Evolutionary conservation across 331 rosid species (phyloP).

Genomic region (Telfairia occidentalis): DNA sequence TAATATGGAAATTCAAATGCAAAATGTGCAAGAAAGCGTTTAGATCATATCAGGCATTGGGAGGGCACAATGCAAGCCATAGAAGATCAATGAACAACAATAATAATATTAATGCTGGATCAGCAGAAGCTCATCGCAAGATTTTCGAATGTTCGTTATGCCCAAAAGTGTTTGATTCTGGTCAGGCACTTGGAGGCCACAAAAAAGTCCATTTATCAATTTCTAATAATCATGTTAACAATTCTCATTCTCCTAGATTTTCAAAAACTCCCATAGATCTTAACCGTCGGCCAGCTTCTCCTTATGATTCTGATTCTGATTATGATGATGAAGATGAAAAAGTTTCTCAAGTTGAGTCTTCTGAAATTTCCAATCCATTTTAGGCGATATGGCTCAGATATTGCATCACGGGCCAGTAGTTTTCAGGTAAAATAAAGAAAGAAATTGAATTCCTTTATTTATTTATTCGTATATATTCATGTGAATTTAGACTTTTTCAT

Average conservation of each 20-base stretch:
- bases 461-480: no score
- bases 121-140: constrained; percentile 5
- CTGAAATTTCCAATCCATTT: background rate
- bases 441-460: background rate
- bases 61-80: constrained; percentile 54
- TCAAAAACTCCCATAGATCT: constrained; percentile 26
- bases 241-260: background rate
- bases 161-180: constrained; percentile 29
- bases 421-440: background rate
- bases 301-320: background rate
- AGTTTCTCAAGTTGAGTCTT: background rate
- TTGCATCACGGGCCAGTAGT: background rate
- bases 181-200: constrained; percentile 60
- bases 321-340: constrained; percentile 12
- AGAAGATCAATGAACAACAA: constrained; percentile 6
- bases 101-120: no score
- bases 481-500: background rate
- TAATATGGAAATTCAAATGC: constrained; percentile 24
- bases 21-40: constrained; percentile 29
- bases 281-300: constrained; percentile 33
- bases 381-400: background rate
- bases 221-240: background rate
- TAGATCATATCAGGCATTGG: constrained; percentile 48
- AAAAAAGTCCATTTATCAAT: constrained; percentile 36
- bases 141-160: constrained; percentile 31